phyloP scores from a whole-genome alignment of 306 rosid genomes.

The Senna tora region DNA sequence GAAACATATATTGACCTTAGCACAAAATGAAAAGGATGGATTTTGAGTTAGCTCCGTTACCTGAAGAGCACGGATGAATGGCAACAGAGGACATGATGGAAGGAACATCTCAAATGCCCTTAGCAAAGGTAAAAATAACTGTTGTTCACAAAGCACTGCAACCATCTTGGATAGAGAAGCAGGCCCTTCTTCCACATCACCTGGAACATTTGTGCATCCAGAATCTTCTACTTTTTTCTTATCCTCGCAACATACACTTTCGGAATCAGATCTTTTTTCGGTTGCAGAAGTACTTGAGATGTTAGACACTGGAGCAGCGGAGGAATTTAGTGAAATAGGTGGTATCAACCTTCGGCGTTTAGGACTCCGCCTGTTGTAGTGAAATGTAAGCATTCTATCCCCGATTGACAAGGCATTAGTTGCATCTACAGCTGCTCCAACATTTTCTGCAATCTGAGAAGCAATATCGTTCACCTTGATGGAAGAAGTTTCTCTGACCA shows the following conservation, averaged over 20 bases:
- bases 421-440: conserved; percentile 91
- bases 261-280: conserved; percentile 50
- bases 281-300: conserved; percentile 49
- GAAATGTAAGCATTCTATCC: conserved; percentile 68
- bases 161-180: conserved; percentile 89
- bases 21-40: conserved; percentile 23
- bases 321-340: conserved; percentile 49
- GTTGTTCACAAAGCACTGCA: conserved; percentile 90
- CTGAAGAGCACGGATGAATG: conserved; percentile 96
- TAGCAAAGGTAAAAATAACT: conserved; percentile 81
- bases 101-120: conserved; percentile 98
- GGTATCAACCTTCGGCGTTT: conserved; percentile 77
- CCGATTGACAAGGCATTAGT: conserved; percentile 69
- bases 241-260: conserved; percentile 43
- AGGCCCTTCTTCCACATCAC: conserved; percentile 69
- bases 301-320: conserved; percentile 45
- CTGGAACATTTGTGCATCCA: conserved; percentile 37
- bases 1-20: background rate
- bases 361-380: conserved; percentile 78
- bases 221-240: conserved; percentile 51
- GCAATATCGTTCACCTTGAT: conserved; percentile 94
- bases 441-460: conserved; percentile 83
- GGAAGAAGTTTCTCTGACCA: conserved; percentile 88
- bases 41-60: conserved; percentile 52
- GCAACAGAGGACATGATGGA: conserved; percentile 88